These are phyloP conservation scores for Pichia thaimueangensis DNA, from an alignment of 805 yeast genomes.

Conservation along the genomic window DNA sequence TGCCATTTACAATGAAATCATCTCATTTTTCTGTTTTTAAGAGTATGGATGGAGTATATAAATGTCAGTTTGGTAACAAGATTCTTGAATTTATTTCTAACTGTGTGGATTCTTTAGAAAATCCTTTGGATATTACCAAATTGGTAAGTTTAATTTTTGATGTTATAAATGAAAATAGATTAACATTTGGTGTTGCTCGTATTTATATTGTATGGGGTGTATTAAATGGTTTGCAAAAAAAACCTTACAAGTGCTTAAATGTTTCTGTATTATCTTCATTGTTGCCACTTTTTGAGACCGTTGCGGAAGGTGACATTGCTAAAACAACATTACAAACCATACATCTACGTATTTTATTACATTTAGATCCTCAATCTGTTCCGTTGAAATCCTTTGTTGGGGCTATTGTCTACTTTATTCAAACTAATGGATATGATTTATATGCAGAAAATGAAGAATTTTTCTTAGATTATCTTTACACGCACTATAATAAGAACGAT, in stretches of 20 bases:
- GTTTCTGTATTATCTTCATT: conserved; percentile 29
- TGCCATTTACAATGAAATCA: conserved; percentile 61
- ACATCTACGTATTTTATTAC: conserved; percentile 39
- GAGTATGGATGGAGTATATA: conserved; percentile 24
- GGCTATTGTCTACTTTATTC: conserved; percentile 35
- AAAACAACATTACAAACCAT: conserved; percentile 46
- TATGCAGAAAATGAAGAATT: conserved; percentile 33
- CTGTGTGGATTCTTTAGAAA: conserved; percentile 28
- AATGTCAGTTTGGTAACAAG: conserved; percentile 55
- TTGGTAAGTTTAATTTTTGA: conserved; percentile 32
- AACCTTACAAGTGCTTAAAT: conserved; percentile 9
- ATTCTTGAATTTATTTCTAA: conserved; percentile 40
- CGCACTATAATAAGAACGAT: conserved; percentile 15
- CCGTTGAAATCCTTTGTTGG: conserved; percentile 27
- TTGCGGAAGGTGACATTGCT: conserved; percentile 38
- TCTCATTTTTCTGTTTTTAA: conserved; percentile 45
- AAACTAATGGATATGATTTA: conserved; percentile 29
- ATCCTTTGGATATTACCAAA: conserved; percentile 12
- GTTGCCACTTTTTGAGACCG: conserved; percentile 29
- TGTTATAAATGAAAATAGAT: conserved; percentile 41
- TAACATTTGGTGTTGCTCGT: conserved; percentile 65
- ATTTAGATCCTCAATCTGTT: conserved; percentile 28
- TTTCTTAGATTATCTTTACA: conserved; percentile 32
- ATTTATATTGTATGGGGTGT: conserved; percentile 55
- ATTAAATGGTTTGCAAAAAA: conserved; percentile 39